Evolutionary conservation across 306 rosid species (phyloP), one percentile per base, ranked within the genome.

Genomic region (Trifolium dubium): DNA sequence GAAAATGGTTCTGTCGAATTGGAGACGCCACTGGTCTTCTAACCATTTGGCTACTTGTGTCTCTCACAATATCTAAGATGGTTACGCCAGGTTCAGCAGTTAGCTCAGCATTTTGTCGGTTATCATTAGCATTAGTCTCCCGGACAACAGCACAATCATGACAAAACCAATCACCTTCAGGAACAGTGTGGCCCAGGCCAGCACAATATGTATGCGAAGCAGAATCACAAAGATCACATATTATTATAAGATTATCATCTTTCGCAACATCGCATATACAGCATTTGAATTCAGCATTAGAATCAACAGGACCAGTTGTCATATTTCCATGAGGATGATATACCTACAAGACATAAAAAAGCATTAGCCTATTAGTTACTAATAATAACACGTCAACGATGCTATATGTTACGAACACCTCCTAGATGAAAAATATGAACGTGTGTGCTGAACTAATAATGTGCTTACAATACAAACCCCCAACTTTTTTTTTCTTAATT

Each of bases 161-260:
- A 73, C 97, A 91, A 86, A 84, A 91, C 97, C 97, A 93, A 84
- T 93, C 97, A 43, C 89, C 96, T 80, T 93, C 92, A 1, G 98
- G 97, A 37, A 89, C 84, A 12, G 83, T 83, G 54, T 67, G 32
- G 23, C 97, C 98, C 28, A 90, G 77, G 78, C 97, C 98, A 78
- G 84, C 89, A 51, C 98, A 93, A 62, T 75, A 93, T 8, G 98
- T 81, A 76, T 93, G 97, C 47, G 97, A 80, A 69, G 90, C 89
- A 12, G 87, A 68, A 44, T 86, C 90, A 47, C 96, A 91, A 67
- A 84, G 85, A 78, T 91, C 90, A 79, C 98, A 93, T 6, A 91
- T 84, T 46, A 93, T 73, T 50, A 89, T 53, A 66, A 85, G 85
- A 79, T 67, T 67, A 15, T 89, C 98, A 79, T 91, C 89, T 47